Evolutionary conservation across 225 moss, liverwort and hornwort genomes (phyloP).

Genomic region (Antitrichia curtipendula): DNA sequence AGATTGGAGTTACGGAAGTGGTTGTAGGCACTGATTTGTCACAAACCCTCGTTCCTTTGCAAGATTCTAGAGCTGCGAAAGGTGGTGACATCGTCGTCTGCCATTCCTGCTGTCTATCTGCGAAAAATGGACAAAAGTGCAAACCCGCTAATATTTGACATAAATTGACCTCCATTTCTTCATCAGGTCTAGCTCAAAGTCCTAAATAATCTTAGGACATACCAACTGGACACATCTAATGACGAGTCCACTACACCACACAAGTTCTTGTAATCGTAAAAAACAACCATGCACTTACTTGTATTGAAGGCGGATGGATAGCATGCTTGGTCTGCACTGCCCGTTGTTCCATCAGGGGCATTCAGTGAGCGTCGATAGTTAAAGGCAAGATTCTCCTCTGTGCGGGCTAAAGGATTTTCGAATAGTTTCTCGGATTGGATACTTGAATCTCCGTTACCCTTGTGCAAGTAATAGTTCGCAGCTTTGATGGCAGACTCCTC

Average conservation of each 20-base stretch:
- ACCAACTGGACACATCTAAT: background rate
- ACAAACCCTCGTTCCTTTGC: background rate
- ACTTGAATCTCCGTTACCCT: background rate
- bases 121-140: background rate
- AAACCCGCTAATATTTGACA: background rate
- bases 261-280: background rate
- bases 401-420: background rate
- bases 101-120: background rate
- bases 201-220: background rate
- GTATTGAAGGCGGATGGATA: background rate
- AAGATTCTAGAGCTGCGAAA: background rate
- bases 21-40: background rate
- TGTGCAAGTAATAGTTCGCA: slow-evolving; percentile 14
- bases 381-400: background rate
- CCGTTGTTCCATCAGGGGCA: background rate
- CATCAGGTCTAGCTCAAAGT: background rate
- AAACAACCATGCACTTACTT: slow-evolving; percentile 6
- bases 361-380: background rate
- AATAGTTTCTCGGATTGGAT: background rate
- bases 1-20: background rate
- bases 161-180: background rate
- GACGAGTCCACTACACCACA: background rate
- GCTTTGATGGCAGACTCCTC: slow-evolving; percentile 26
- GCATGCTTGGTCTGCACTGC: background rate
- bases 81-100: background rate